Percentiles rank a stretch among this genome's conserved stretches.
These are phyloP conservation scores for Phialophora chinensis DNA, from an alignment of 2,329 filamentous ascomycete species.

Conservation along the genomic window DNA sequence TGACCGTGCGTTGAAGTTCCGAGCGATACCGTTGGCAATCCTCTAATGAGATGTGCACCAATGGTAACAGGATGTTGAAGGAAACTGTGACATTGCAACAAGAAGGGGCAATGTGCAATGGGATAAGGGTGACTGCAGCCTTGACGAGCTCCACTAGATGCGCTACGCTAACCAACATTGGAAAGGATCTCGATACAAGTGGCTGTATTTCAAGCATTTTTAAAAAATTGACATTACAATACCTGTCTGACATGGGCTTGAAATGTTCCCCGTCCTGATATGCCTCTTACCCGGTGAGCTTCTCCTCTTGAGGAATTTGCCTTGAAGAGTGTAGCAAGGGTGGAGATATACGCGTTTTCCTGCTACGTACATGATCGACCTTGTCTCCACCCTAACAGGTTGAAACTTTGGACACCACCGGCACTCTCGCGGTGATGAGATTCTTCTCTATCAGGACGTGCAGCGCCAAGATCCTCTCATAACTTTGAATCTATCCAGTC, in stretches of 20 bases:
- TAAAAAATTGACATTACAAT: neutral
- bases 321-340: too few relatives aligned
- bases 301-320: too few relatives aligned
- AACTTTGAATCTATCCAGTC: slow-evolving; percentile 63
- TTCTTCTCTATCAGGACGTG: too few relatives aligned
- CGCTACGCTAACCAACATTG: neutral
- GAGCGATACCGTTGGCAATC: neutral
- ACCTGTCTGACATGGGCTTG: neutral
- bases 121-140: neutral
- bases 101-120: too few relatives aligned
- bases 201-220: neutral
- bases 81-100: too few relatives aligned
- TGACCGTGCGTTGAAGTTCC: neutral
- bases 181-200: neutral
- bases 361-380: too few relatives aligned
- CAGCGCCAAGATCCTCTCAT: slow-evolving; percentile 28
- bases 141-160: neutral
- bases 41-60: neutral
- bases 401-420: too few relatives aligned
- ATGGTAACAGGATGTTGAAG: neutral
- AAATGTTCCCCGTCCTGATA: neutral
- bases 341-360: too few relatives aligned
- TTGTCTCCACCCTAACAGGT: too few relatives aligned
- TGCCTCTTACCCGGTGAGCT: neutral
- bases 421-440: too few relatives aligned